These are phyloP conservation scores for Phytophthora sojae DNA, from an alignment of 352 stramenopile genomes.

Conservation along the genomic window DNA sequence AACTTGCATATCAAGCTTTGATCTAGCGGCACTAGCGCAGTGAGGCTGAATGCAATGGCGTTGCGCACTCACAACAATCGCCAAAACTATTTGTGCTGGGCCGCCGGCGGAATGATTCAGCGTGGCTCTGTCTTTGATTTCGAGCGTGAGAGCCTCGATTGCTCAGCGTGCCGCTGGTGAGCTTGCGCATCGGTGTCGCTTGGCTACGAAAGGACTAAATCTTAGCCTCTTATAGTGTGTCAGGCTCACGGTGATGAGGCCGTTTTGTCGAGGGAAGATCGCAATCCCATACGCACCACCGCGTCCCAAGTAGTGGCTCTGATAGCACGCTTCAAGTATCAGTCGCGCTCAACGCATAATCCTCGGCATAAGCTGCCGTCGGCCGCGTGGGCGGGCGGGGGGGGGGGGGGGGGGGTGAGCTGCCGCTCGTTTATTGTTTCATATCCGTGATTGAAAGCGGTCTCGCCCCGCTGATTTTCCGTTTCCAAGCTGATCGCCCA, in stretches of 20 bases:
- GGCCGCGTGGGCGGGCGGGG: background rate
- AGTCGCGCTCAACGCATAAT: conserved; percentile 7
- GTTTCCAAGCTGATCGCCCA: background rate
- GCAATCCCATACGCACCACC: background rate
- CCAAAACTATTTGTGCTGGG: conserved; percentile 22
- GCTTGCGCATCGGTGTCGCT: conserved; percentile 22
- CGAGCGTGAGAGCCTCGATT: conserved; percentile 12
- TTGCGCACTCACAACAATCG: background rate
- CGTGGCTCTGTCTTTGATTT: conserved; percentile 16
- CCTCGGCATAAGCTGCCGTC: background rate
- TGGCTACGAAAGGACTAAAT: conserved; percentile 1
- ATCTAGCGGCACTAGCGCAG: background rate
- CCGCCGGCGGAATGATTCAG: conserved; percentile 34
- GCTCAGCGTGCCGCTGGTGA: conserved; percentile 34
- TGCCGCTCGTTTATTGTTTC: conserved; percentile 9
- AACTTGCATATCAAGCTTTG: background rate
- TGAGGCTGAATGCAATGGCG: background rate
- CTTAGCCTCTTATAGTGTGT: background rate
- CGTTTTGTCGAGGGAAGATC: conserved; percentile 8
- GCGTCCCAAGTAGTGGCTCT: conserved; percentile 5
- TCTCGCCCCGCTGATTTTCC: background rate
- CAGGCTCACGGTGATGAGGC: background rate
- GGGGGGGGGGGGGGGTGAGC: background rate
- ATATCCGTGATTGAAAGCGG: background rate
- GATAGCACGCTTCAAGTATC: background rate